phyloP scores from a whole-genome alignment of 129 eudicot species.

The Lactuca saligna region DNA sequence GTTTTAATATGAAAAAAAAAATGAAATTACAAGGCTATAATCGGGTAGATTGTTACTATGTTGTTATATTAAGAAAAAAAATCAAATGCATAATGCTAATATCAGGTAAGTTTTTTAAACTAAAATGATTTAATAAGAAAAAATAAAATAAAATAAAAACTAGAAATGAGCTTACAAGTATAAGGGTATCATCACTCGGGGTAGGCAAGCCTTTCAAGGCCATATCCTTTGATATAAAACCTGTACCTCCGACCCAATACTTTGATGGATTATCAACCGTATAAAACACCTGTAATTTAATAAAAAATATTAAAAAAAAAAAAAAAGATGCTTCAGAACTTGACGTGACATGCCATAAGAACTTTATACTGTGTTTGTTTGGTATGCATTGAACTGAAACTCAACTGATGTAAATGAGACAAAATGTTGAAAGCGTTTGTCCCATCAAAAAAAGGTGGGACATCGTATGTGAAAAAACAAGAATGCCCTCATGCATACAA shows the following conservation, averaged over 20 bases:
- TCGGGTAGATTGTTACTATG: too few relatives aligned
- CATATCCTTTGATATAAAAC: conserved; percentile 89
- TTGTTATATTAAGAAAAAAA: too few relatives aligned
- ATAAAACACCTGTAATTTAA: conserved; percentile 61
- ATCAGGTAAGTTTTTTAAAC: too few relatives aligned
- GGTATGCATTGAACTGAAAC: background rate
- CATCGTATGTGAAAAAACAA: background rate
- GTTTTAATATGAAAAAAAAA: too few relatives aligned
- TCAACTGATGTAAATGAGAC: background rate
- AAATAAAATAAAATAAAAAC: too few relatives aligned
- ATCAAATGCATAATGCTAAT: too few relatives aligned
- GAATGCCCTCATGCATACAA: background rate
- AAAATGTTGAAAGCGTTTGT: background rate
- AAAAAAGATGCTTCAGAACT: background rate
- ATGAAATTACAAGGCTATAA: too few relatives aligned
- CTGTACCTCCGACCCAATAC: conserved; percentile 89
- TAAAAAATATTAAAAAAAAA: too few relatives aligned
- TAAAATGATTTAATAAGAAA: too few relatives aligned
- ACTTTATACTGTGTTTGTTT: background rate
- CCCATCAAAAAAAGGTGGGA: background rate
- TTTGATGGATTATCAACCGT: conserved; percentile 88
- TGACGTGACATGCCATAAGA: background rate
- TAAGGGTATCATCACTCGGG: conserved; percentile 80
- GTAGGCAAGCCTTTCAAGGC: conserved; percentile 85
- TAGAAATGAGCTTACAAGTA: conserved; percentile 72